Percentiles rank a stretch among this genome's conserved stretches.
Evolutionary conservation across 306 rosid genomes (phyloP).

Genomic region (Biancaea sappan): DNA sequence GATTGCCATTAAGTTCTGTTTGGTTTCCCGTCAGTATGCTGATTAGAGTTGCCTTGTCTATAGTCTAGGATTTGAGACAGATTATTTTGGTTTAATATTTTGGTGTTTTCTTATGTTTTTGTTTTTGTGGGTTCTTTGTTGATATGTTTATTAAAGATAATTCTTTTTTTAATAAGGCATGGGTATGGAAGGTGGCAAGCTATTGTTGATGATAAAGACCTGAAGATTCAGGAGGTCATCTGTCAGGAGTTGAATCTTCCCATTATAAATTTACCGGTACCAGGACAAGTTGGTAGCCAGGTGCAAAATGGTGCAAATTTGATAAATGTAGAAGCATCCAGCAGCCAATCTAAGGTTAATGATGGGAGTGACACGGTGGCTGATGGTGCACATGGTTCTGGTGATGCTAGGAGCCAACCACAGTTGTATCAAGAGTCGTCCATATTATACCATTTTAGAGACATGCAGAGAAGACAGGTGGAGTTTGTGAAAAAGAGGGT

Average conservation of each 20-base stretch:
- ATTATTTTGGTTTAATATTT: slow-evolving; percentile 6
- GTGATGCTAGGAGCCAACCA: slow-evolving; percentile 60
- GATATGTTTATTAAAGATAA: slow-evolving; percentile 23
- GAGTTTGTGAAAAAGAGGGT: slow-evolving; percentile 96
- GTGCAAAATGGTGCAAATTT: slow-evolving; percentile 62
- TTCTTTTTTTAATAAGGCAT: slow-evolving; percentile 57
- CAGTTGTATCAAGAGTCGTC: slow-evolving; percentile 70
- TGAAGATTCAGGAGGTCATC: slow-evolving; percentile 84
- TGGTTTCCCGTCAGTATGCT: slow-evolving; percentile 4
- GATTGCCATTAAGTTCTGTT: neutral
- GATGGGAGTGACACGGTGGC: slow-evolving; percentile 58
- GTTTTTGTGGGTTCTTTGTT: slow-evolving; percentile 20
- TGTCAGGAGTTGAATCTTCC: slow-evolving; percentile 98
- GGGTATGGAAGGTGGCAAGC: slow-evolving; percentile 99
- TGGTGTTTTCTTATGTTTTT: slow-evolving; percentile 18
- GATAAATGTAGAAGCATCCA: slow-evolving; percentile 50
- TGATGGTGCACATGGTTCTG: slow-evolving; percentile 63
- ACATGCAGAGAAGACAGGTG: slow-evolving; percentile 95
- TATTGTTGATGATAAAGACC: slow-evolving; percentile 89
- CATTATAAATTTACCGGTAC: slow-evolving; percentile 63
- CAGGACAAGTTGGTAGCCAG: slow-evolving; percentile 67
- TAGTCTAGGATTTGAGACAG: slow-evolving; percentile 14
- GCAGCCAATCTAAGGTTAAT: slow-evolving; percentile 66
- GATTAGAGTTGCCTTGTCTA: slow-evolving; percentile 11
- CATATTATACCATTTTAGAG: slow-evolving; percentile 71